Evolutionary conservation across 805 yeast species (phyloP).

Genomic region (Scheffersomyces amazonensis): DNA sequence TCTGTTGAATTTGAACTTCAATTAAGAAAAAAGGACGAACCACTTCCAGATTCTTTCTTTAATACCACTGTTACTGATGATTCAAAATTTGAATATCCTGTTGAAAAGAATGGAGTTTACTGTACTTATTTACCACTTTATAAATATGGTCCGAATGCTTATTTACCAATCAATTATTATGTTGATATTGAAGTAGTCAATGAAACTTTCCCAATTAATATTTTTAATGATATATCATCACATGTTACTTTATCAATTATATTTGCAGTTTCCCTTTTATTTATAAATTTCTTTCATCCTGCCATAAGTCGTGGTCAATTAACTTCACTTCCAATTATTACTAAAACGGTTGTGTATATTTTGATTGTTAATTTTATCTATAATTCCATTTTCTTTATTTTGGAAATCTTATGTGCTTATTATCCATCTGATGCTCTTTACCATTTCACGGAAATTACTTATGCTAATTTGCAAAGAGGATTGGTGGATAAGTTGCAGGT

Average conservation of each 20-base stretch:
- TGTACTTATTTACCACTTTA: conserved; percentile 8
- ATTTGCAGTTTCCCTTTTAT: not conserved
- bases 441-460: not conserved
- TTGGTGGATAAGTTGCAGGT: conserved; percentile 3
- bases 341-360: not conserved
- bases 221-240: conserved; percentile 1
- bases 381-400: not conserved
- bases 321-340: not conserved
- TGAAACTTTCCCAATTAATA: conserved; percentile 5
- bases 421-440: conserved; percentile 2
- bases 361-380: not conserved
- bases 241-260: conserved; percentile 2
- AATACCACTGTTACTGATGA: conserved; percentile 1
- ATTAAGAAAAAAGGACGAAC: not conserved
- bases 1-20: not conserved
- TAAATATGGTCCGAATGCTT: not conserved
- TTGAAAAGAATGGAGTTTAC: conserved; percentile 4
- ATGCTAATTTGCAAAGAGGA: not conserved
- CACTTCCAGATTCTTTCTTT: conserved; percentile 1
- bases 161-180: conserved; percentile 3
- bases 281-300: conserved; percentile 1
- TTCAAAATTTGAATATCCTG: not conserved
- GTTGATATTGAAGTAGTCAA: conserved; percentile 5
- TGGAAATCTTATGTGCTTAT: conserved; percentile 1
- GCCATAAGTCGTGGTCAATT: not conserved